phyloP scores from a whole-genome alignment of 2,329 filamentous ascomycete genomes.

The Sarocladiaceae sp. region DNA sequence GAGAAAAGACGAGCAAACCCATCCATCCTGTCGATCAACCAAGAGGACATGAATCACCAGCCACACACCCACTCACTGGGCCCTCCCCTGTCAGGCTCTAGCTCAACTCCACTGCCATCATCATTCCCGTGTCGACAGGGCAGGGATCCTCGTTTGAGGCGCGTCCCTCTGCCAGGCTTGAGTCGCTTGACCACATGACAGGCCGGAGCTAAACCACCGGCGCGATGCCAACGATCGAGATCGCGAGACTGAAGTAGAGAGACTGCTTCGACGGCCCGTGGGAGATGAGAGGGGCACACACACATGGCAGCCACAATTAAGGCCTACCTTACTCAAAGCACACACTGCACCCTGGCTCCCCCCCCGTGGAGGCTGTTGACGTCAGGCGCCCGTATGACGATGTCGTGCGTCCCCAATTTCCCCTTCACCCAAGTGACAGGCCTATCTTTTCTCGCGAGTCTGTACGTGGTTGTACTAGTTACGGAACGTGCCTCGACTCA shows the following conservation, averaged over 20 bases:
- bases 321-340: too few species aligned
- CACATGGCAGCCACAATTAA: not conserved
- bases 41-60: slow-evolving; percentile 7
- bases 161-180: too few species aligned
- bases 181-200: too few species aligned
- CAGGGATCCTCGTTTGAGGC: too few species aligned
- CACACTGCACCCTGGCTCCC: too few species aligned
- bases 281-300: not conserved
- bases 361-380: slow-evolving; percentile 7
- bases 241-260: too few species aligned
- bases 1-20: not conserved
- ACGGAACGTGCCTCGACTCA: too few species aligned
- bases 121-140: not conserved
- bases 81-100: not conserved
- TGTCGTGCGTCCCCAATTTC: slow-evolving; percentile 1
- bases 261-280: not conserved
- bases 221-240: not conserved
- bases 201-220: slow-evolving; percentile 1
- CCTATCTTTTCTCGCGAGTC: too few species aligned
- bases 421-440: too few species aligned
- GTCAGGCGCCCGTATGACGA: slow-evolving; percentile 10
- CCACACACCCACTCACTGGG: slow-evolving; percentile 3
- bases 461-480: too few species aligned
- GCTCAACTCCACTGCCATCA: slow-evolving; percentile 1
- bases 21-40: too few species aligned